These are phyloP conservation scores for Biscogniauxia marginata DNA, from an alignment of 2,329 filamentous ascomycete species.

Conservation along the genomic window DNA sequence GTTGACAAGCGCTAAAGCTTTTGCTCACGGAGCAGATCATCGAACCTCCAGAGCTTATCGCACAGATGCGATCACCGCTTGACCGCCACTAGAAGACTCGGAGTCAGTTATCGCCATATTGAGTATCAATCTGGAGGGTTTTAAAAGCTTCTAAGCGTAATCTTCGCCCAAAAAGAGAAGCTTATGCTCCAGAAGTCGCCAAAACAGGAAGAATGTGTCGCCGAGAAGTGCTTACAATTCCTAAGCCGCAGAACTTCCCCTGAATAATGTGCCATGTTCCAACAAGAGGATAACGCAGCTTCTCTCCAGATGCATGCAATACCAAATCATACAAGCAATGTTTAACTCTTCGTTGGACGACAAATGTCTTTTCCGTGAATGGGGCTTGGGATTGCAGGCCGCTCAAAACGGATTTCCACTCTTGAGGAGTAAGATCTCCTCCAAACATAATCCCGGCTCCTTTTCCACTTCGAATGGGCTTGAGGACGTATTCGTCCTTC, in stretches of 20 bases:
- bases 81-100: too few species aligned
- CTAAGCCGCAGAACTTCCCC: conserved; percentile 25
- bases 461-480: conserved; percentile 39
- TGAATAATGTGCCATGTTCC: conserved; percentile 33
- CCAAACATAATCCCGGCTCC: conserved; percentile 41
- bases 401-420: conserved; percentile 30
- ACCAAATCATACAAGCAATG: conserved; percentile 34
- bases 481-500: conserved; percentile 35
- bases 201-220: too few species aligned
- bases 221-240: too few species aligned
- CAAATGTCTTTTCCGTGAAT: conserved; percentile 15
- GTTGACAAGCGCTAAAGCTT: too few species aligned
- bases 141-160: too few species aligned
- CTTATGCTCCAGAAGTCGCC: too few species aligned
- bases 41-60: conserved; percentile 32
- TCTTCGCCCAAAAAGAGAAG: too few species aligned
- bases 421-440: conserved; percentile 30
- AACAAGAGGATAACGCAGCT: conserved; percentile 30
- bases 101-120: too few species aligned
- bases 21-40: conserved; percentile 37
- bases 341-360: conserved; percentile 32
- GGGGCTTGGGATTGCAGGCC: conserved; percentile 10
- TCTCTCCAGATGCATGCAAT: conserved; percentile 25
- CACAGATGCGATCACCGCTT: conserved; percentile 31
- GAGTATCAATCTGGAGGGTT: too few species aligned